Base-by-base conservation (phyloP, 2,329 filamentous ascomycete species). In the Penicillium sp. region DNA sequence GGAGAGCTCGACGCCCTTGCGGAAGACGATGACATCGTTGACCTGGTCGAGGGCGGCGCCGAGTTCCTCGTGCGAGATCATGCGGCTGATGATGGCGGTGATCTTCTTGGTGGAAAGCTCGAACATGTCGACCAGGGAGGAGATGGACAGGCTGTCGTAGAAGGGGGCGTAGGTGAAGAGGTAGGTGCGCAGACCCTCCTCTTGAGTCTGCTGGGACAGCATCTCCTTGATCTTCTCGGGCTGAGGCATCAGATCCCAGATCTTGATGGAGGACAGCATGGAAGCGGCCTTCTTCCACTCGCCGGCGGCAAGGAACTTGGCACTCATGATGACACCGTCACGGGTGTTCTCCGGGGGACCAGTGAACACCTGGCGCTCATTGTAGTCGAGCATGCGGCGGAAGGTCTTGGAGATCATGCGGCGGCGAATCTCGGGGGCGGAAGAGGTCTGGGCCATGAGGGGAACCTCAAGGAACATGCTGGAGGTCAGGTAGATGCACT, bases 381-480 rank as follows among this genome's bases (percentile, higher is more conserved):
- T 94, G 81, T 99, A 99, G 78, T 99, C 95, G 65, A 99, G 85
- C 89, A 99, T 96, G 65, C 94, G 91, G 68, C 94, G 90, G 84
- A 97, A 99, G 3, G 94, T 97, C 85, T 99, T 99, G 83, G 92
- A 97, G 75, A 99, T 97, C 69, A 97, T 86, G 60, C 93, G 87
- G 85, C 97, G 97, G 85, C 91, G 95, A 75, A 97, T 86, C 73
- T 99, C 94, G 12, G 94, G 95, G 22, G 93, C 94, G 7, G 93
- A 97, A 63, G 94, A 94, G 33, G 93, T 95, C 78, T 97, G 94
- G 47, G 94, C 95, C 66, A 99, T 87, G 45, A 97, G 87, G 57
- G 94, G 94, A 60, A 99, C 97, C 80, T 99, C 94, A 54, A 99
- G 85, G 63, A 99, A 89, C 94, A 99, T 99, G 79, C 92, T 97